A percentile compares a stretch with the other conserved stretches of the same genome.
Evolutionary conservation across 2,329 filamentous ascomycete species (phyloP).

Genomic region (Lachnellula suecica): DNA sequence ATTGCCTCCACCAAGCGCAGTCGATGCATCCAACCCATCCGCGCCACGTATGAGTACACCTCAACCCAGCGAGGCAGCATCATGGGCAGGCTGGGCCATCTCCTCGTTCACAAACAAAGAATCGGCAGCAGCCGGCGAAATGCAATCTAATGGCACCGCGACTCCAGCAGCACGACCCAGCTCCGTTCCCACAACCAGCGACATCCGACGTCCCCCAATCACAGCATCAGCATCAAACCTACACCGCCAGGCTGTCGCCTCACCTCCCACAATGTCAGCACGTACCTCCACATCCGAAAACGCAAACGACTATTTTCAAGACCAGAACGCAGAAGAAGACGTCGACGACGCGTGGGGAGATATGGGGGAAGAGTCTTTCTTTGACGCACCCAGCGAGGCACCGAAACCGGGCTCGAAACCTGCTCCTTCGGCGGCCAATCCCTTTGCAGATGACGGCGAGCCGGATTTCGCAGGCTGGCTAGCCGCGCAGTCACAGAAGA

Average conservation of each 20-base stretch:
- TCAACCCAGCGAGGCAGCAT: constrained; percentile 62
- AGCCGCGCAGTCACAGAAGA: constrained; percentile 80
- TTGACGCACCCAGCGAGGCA: constrained; percentile 31
- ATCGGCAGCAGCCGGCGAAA: constrained; percentile 80
- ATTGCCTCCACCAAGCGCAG: constrained; percentile 63
- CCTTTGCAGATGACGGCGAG: constrained; percentile 81
- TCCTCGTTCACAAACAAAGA: constrained; percentile 98
- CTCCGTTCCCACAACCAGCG: constrained; percentile 39
- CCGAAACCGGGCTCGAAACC: constrained; percentile 23
- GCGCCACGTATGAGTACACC: constrained; percentile 79
- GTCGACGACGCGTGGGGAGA: constrained; percentile 64
- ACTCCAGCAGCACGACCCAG: constrained; percentile 41
- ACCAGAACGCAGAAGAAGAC: constrained; percentile 61
- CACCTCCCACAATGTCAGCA: constrained; percentile 44
- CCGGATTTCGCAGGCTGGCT: constrained; percentile 97
- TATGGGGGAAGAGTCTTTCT: constrained; percentile 54
- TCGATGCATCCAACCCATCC: constrained; percentile 39
- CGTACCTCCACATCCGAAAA: constrained; percentile 47
- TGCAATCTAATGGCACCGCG: constrained; percentile 54
- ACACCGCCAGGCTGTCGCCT: constrained; percentile 59
- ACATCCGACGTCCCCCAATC: constrained; percentile 32
- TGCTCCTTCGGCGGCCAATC: constrained; percentile 39
- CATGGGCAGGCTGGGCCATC: constrained; percentile 96
- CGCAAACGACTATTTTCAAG: constrained; percentile 52
- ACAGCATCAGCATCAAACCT: constrained; percentile 57